Base-by-base conservation (phyloP, 225 moss, liverwort and hornwort genomes). In the Neckera pumila region DNA sequence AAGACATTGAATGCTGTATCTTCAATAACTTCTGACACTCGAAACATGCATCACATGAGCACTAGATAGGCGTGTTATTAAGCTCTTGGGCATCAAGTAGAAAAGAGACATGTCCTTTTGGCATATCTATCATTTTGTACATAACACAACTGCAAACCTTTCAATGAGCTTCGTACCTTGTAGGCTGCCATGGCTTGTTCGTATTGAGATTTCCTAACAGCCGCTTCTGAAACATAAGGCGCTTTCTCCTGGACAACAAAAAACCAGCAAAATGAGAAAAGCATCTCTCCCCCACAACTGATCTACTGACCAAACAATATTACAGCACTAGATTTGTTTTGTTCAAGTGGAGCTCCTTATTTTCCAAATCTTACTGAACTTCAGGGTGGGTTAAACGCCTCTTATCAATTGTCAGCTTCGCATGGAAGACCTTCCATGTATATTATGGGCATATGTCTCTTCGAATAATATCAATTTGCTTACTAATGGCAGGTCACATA, bases 111-210 rank as follows among this genome's bases (percentile, higher is more conserved):
- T 64, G 51, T 71, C 53, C 58, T 40, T 59, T 31, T 45, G n/a
- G n/a, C 80, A 60, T 36, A 63, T 43, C 20, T 34, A 34, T 85
- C 62, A 85, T 57, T 84, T 27, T 87, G 81, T 36, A 73, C 25
- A 56, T 30, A 42, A 70, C n/a, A 86, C 79, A 78, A 79, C 79
- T 88, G 79, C 79, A 83, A 92, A 66, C 72, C 67, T 59, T 81
- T 84, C 81, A 81, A 90, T 79, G 69, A 89, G 78, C 75, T 43
- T 74, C 87, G 40, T 89, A 93, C 93, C 91, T 95, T 93, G 91
- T 91, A 95, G 40, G 88, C 91, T 87, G 90, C 85, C 90, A 95
- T 87, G 61, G 91, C 95, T 91, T 90, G 89, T 84, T 93, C 95
- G 76, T 95, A 95, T 49, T 89, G 84, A 58, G 84, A 81, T 88